Percentiles rank a stretch among this genome's conserved stretches.
These are phyloP conservation scores for Hanseniaspora meyeri DNA, from an alignment of 805 yeast species.

Conservation along the genomic window DNA sequence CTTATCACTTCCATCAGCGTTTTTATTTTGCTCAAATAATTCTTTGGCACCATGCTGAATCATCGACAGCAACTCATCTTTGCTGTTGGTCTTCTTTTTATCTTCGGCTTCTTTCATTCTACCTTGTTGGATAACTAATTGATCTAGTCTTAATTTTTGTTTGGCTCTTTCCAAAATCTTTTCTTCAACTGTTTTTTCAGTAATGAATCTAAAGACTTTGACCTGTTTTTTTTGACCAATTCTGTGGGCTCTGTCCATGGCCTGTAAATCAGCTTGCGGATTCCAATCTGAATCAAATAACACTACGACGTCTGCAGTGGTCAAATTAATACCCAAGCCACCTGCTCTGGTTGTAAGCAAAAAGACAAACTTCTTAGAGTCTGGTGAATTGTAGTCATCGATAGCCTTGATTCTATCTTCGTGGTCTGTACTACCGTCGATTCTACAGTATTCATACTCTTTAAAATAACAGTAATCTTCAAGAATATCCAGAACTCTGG, in stretches of 20 bases:
- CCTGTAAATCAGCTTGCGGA: slow-evolving; percentile 80
- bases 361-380: slow-evolving; percentile 58
- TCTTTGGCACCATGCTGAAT: slow-evolving; percentile 74
- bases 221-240: slow-evolving; percentile 81
- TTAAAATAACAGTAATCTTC: slow-evolving; percentile 70
- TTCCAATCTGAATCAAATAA: slow-evolving; percentile 78
- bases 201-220: slow-evolving; percentile 61
- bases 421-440: slow-evolving; percentile 76
- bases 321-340: slow-evolving; percentile 74
- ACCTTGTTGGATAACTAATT: slow-evolving; percentile 72
- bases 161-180: slow-evolving; percentile 72
- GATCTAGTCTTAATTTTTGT: slow-evolving; percentile 66
- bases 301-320: slow-evolving; percentile 68
- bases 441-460: slow-evolving; percentile 59
- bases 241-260: slow-evolving; percentile 83
- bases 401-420: slow-evolving; percentile 62
- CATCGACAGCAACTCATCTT: slow-evolving; percentile 67
- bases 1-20: slow-evolving; percentile 24
- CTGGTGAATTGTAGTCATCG: slow-evolving; percentile 71
- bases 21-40: slow-evolving; percentile 30
- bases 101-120: slow-evolving; percentile 27
- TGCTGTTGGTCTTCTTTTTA: slow-evolving; percentile 31
- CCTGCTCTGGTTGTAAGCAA: slow-evolving; percentile 78
- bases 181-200: slow-evolving; percentile 76
- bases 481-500: slow-evolving; percentile 64